phyloP scores from a whole-genome alignment of 139 green algal species.

The Parachlorella kessleri region DNA sequence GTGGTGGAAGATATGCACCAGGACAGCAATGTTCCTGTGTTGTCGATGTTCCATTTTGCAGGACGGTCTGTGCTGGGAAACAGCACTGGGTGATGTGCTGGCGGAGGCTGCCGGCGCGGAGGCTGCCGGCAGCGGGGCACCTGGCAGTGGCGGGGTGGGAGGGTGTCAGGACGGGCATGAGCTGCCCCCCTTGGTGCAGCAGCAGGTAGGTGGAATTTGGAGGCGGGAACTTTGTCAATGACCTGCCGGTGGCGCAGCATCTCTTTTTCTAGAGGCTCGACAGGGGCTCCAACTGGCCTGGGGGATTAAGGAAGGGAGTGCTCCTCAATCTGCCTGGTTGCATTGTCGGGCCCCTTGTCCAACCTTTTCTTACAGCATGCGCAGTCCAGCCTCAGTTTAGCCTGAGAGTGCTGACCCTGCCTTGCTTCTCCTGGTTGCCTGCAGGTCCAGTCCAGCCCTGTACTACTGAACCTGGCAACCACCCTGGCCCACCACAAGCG shows the following conservation, averaged over 20 bases:
- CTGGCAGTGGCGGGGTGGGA: constrained; percentile 11
- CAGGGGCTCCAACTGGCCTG: too few relatives aligned
- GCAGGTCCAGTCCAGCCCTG: constrained; percentile 55
- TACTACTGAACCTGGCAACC: constrained; percentile 76
- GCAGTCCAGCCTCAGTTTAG: neutral
- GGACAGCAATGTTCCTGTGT: too few relatives aligned
- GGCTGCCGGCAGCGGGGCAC: neutral
- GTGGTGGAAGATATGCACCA: too few relatives aligned
- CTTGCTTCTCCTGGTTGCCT: neutral
- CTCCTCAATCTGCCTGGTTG: too few relatives aligned
- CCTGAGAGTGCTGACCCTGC: neutral
- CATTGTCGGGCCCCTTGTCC: too few relatives aligned
- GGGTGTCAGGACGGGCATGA: too few relatives aligned
- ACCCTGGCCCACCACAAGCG: constrained; percentile 74
- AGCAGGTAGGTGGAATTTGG: neutral
- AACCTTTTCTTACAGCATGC: too few relatives aligned
- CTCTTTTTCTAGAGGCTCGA: too few relatives aligned
- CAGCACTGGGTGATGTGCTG: constrained; percentile 14
- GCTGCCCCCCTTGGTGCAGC: neutral
- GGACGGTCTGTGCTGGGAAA: constrained; percentile 16
- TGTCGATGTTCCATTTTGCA: too few relatives aligned
- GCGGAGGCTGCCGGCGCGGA: constrained; percentile 2
- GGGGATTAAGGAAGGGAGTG: too few relatives aligned
- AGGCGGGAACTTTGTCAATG: too few relatives aligned
- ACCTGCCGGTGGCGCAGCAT: too few relatives aligned